phyloP scores from a whole-genome alignment of 352 stramenopile species.

The Blastocystis sp. region DNA sequence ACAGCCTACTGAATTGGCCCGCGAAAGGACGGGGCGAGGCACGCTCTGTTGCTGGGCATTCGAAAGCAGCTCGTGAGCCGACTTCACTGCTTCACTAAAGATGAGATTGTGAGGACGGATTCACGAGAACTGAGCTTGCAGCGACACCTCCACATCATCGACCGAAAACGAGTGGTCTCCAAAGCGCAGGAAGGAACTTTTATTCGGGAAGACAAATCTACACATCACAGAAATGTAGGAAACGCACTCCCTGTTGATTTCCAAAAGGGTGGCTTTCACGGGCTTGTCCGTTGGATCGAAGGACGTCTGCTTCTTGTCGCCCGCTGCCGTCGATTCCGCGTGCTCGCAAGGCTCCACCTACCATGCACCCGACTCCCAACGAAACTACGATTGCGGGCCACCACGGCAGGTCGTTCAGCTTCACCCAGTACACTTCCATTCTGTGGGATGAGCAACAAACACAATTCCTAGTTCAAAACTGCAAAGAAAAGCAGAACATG shows the following conservation, averaged over 20 bases:
- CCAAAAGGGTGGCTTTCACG: not conserved
- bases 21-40: not conserved
- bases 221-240: not conserved
- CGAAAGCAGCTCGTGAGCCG: not conserved
- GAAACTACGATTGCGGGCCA: conserved; percentile 33
- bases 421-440: conserved; percentile 48
- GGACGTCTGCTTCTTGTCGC: not conserved
- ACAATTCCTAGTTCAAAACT: conserved; percentile 44
- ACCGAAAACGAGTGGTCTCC: conserved; percentile 21
- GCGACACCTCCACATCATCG: not conserved
- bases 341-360: conserved; percentile 28
- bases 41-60: not conserved
- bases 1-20: not conserved
- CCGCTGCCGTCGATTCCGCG: not conserved
- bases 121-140: conserved; percentile 37
- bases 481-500: conserved; percentile 55
- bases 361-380: not conserved
- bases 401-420: conserved; percentile 23
- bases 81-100: conserved; percentile 10
- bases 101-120: not conserved
- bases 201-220: conserved; percentile 5
- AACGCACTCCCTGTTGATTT: conserved; percentile 16
- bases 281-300: conserved; percentile 15
- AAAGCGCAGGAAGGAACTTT: conserved; percentile 10
- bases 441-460: not conserved